Conservation (phyloP, 148 eudicot genomes). For the Vaccinium vitisidaea region DNA sequence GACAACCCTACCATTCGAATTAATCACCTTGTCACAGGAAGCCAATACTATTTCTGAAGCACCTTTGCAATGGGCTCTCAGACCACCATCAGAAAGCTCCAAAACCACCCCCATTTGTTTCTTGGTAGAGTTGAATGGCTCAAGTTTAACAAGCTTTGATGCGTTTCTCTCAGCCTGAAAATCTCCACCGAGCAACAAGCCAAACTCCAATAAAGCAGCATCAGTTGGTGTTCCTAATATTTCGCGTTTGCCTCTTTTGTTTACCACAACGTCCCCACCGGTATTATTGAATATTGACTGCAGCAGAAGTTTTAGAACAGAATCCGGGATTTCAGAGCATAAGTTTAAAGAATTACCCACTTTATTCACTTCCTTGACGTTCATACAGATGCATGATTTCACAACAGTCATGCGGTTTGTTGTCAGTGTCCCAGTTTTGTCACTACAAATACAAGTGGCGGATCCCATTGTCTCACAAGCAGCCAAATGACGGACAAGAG, state of each 20-base stretch:
- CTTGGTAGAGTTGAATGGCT: constrained; percentile 93
- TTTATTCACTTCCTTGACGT: constrained; percentile 48
- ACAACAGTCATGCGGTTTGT: constrained; percentile 96
- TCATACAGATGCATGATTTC: constrained; percentile 77
- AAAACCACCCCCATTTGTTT: constrained; percentile 88
- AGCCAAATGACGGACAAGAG: constrained; percentile 86
- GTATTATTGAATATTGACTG: constrained; percentile 88
- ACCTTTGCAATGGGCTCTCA: constrained; percentile 82
- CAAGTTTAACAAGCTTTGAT: constrained; percentile 67
- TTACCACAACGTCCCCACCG: constrained; percentile 84
- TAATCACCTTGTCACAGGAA: constrained; percentile 73
- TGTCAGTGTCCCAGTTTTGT: constrained; percentile 93
- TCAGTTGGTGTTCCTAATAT: constrained; percentile 95
- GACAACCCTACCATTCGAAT: constrained; percentile 66
- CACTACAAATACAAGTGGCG: constrained; percentile 89
- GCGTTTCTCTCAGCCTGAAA: constrained; percentile 63
- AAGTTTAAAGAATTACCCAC: constrained; percentile 32
- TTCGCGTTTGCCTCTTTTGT: constrained; percentile 64
- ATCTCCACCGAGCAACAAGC: constrained; percentile 81
- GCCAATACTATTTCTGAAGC: constrained; percentile 96
- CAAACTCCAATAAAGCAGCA: constrained; percentile 77
- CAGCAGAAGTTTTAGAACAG: constrained; percentile 52
- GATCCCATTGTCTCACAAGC: constrained; percentile 99
- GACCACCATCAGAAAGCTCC: constrained; percentile 70
- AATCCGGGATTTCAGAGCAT: constrained; percentile 55